Evolutionary conservation across 768 basidiomycete species (phyloP), one percentile per base, ranked within the genome.

Genomic region (Agaricus subrufescens): DNA sequence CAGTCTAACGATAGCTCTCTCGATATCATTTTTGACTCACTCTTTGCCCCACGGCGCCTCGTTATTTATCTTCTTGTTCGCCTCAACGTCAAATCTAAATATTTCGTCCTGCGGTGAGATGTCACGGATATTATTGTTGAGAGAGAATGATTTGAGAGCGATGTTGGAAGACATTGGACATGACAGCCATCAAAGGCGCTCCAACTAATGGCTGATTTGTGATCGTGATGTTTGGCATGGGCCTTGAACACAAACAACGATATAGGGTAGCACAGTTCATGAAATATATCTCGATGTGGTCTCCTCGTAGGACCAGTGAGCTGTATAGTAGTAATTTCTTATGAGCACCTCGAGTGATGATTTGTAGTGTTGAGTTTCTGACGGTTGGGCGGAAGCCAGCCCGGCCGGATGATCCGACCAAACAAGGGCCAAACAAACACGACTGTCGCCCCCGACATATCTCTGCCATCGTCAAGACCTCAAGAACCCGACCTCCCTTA

Each of bases 11-110:
- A 26, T 25, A 29, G 52, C 31, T 19, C 4, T 27, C 47, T 46
- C n/a, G 23, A 34, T 29, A 43, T 23, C 29, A 40, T 34, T 8
- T 39, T 54, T 42, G 27, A 76, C 82, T 66, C 60, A 95, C 94
- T 98, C 96, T 65, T 84, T 83, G 56, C 77, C 78, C 96, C 96
- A 99, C 29, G 91, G 93, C 26, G 80, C 74, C 61, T 87, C 85
- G 38, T 79, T 72, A 61, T 85, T 83, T 58, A 93, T 79, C 51
- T 75, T 72, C 65, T 69, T 82, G 69, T 92, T 81, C n/a, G 77
- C 85, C 27, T 82, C 84, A 9, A 72, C 74, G 67, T 93, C 88
- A 59, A 81, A 92, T 30, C 76, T 79, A 73, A 86, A 93, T 50
- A 95, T 91, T 65, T 86, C 82, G 65, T 94, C 91, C 63, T 90